A percentile compares a stretch with the other conserved stretches of the same genome.
phyloP scores from a whole-genome alignment of 257 asterid genomes.

The Solanum paucissectum region DNA sequence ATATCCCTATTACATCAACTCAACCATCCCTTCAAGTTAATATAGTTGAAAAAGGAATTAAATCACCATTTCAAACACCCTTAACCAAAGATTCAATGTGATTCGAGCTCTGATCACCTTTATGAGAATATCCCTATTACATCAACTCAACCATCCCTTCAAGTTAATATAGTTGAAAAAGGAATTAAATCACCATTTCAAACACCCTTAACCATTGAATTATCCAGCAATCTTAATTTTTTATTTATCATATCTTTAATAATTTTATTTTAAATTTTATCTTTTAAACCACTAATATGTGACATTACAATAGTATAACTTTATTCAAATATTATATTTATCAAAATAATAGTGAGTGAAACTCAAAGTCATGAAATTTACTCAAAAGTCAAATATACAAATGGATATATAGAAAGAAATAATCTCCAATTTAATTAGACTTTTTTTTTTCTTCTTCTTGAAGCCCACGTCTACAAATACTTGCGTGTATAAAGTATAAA shows the following conservation, averaged over 20 bases:
- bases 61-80: no score
- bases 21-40: background rate
- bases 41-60: background rate
- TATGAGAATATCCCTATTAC: background rate
- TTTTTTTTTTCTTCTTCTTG: background rate
- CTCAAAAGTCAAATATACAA: background rate
- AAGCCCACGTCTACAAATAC: background rate
- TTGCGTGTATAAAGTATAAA: background rate
- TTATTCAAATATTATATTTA: background rate
- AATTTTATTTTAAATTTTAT: no score
- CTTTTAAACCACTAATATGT: background rate
- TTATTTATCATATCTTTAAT: background rate
- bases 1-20: background rate
- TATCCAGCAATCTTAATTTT: no score
- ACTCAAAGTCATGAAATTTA: background rate
- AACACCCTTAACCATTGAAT: background rate
- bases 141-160: background rate
- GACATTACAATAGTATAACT: background rate
- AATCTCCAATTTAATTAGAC: background rate
- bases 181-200: no score
- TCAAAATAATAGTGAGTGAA: background rate
- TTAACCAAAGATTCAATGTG: background rate
- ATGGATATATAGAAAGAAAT: background rate
- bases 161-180: background rate
- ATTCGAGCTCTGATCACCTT: no score